Evolutionary conservation across 805 yeast species (phyloP).

Genomic region (Priceomyces carsonii): DNA sequence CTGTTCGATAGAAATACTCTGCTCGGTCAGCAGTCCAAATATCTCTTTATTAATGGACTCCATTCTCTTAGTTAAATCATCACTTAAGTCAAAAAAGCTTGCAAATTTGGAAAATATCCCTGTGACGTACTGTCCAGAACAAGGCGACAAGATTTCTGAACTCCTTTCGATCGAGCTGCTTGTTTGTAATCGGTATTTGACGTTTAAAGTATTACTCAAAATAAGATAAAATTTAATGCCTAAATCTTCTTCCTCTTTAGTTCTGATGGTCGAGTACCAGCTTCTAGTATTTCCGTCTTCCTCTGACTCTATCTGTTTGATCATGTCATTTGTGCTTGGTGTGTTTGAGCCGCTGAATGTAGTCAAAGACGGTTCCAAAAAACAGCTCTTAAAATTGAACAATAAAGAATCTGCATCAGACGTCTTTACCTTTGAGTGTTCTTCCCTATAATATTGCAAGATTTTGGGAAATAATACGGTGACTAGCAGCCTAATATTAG

Average conservation of each 20-base stretch:
- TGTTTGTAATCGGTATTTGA: too few species aligned
- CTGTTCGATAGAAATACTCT: slow-evolving; percentile 8
- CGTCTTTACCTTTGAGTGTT: slow-evolving; percentile 12
- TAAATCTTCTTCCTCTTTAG: slow-evolving; percentile 15
- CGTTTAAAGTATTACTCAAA: slow-evolving; percentile 15
- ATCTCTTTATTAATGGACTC: slow-evolving; percentile 11
- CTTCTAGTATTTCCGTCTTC: not conserved
- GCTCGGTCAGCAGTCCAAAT: too few species aligned
- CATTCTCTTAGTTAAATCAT: slow-evolving; percentile 10
- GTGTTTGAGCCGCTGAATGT: slow-evolving; percentile 10
- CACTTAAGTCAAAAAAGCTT: slow-evolving; percentile 2
- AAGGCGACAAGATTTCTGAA: slow-evolving; percentile 3
- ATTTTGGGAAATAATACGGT: slow-evolving; percentile 14
- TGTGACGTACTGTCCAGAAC: slow-evolving; percentile 4
- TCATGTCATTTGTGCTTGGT: slow-evolving; percentile 16
- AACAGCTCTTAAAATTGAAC: slow-evolving; percentile 14
- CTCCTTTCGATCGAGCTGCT: slow-evolving; percentile 7
- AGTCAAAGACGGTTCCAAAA: slow-evolving; percentile 21
- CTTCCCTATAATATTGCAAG: slow-evolving; percentile 13
- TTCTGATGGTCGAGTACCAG: slow-evolving; percentile 3
- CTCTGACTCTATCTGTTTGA: slow-evolving; percentile 15
- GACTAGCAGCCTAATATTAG: slow-evolving; percentile 17
- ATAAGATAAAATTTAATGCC: slow-evolving; percentile 16
- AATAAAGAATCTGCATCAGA: slow-evolving; percentile 10
- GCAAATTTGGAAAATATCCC: slow-evolving; percentile 5